Evolutionary conservation across 1,284 basidiomycete genomes (phyloP).

Genomic region (Malassezia arunalokei): DNA sequence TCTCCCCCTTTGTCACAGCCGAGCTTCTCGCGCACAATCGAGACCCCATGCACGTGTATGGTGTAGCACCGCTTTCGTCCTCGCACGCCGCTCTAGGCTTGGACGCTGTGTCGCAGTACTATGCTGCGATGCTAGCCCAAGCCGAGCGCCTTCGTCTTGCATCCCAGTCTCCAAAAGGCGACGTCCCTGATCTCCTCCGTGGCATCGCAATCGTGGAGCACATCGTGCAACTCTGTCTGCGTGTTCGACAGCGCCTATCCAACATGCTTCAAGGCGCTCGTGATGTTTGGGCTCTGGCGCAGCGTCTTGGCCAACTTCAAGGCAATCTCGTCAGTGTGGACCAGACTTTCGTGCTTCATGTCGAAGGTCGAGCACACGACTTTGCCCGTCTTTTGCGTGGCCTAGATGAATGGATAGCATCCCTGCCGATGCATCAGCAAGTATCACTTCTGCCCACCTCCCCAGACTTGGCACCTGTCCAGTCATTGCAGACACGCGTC

Average conservation of each 20-base stretch:
- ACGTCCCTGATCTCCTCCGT: conserved; percentile 72
- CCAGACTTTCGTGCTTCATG: background rate
- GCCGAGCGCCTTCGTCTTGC: conserved; percentile 61
- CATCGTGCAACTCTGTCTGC: conserved; percentile 42
- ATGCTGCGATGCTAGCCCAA: conserved; percentile 58
- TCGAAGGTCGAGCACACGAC: background rate
- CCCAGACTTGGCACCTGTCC: background rate
- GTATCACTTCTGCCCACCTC: background rate
- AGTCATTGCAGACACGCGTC: background rate
- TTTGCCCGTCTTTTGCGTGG: background rate
- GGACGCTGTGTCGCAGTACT: conserved; percentile 56
- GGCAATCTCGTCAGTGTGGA: background rate
- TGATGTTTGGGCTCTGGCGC: background rate
- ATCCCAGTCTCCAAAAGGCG: conserved; percentile 62
- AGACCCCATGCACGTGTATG: conserved; percentile 61
- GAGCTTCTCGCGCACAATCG: conserved; percentile 59
- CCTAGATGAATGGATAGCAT: background rate
- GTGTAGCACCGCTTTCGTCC: conserved; percentile 34
- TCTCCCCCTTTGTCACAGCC: conserved; percentile 50
- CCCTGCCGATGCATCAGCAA: background rate
- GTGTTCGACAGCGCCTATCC: conserved; percentile 18
- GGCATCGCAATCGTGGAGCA: conserved; percentile 71
- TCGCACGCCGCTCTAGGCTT: conserved; percentile 21
- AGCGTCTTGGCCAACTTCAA: background rate
- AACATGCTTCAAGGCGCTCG: background rate